phyloP scores from a whole-genome alignment of 495 filamentous ascomycete genomes.

The Xylaria flabelliformis region DNA sequence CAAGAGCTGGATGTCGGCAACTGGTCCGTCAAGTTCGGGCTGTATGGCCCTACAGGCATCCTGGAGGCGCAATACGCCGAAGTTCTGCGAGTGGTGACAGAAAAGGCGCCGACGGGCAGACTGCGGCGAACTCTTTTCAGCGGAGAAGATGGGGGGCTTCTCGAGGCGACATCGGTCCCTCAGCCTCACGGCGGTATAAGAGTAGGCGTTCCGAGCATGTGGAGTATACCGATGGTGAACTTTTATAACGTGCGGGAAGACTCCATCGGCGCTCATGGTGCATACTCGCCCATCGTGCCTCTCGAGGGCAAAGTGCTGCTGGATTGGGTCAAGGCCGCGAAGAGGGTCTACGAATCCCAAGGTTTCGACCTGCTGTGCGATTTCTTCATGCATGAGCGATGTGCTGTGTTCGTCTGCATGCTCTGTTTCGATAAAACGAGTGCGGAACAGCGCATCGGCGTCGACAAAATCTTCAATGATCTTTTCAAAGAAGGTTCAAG shows the following conservation, averaged over 20 bases:
- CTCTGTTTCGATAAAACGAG: constrained; percentile 52
- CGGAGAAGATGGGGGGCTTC: constrained; percentile 42
- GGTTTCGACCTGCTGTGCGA: constrained; percentile 52
- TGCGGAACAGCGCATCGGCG: constrained; percentile 37
- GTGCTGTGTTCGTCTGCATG: constrained; percentile 53
- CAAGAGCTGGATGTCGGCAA: constrained; percentile 50
- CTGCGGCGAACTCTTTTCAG: constrained; percentile 47
- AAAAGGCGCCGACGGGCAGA: constrained; percentile 45
- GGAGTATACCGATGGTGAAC: constrained; percentile 51
- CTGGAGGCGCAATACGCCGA: constrained; percentile 56
- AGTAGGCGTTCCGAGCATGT: constrained; percentile 49
- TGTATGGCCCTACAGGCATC: constrained; percentile 52
- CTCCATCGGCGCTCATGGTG: constrained; percentile 50
- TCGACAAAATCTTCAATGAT: constrained; percentile 42
- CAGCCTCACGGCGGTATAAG: constrained; percentile 46
- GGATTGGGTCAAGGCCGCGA: constrained; percentile 48
- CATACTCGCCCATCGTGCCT: constrained; percentile 52
- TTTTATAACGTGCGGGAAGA: constrained; percentile 40
- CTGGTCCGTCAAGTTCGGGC: constrained; percentile 55
- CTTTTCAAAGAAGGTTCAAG: constrained; percentile 47
- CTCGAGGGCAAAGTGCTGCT: constrained; percentile 46
- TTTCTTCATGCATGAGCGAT: constrained; percentile 53
- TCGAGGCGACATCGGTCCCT: constrained; percentile 48
- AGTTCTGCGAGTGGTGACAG: constrained; percentile 44
- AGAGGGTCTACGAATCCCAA: constrained; percentile 47